Evolutionary conservation across 2,329 filamentous ascomycete species (phyloP).

Genomic region (Cercospora sp.): DNA sequence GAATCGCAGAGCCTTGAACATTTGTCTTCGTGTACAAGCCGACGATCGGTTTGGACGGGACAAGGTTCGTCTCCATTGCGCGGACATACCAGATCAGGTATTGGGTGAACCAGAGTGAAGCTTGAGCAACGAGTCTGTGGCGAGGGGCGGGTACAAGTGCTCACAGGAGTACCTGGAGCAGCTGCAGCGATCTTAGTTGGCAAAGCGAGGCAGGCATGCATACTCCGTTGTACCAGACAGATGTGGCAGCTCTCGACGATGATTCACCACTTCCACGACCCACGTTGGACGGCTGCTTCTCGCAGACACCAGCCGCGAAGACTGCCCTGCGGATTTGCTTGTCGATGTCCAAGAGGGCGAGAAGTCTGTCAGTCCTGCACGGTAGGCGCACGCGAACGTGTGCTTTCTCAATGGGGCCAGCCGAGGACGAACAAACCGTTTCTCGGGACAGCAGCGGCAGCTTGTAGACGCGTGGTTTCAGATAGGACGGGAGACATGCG

Average conservation of each 20-base stretch:
- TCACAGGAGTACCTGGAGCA: not conserved
- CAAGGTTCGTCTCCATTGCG: conserved; percentile 12
- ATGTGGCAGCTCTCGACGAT: not conserved
- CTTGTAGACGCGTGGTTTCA: conserved; percentile 16
- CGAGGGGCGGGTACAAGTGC: not conserved
- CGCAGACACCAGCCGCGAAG: not conserved
- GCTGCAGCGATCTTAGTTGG: not conserved
- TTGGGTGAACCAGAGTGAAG: not conserved
- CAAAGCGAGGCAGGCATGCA: not conserved
- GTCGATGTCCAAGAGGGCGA: not conserved
- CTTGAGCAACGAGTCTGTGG: not conserved
- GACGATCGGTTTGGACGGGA: conserved; percentile 39
- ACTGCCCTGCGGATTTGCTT: not conserved
- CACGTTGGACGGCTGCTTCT: not conserved
- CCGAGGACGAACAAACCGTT: not conserved
- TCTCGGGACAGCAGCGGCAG: not conserved
- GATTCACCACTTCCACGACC: not conserved
- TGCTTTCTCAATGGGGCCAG: not conserved
- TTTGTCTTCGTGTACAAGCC: conserved; percentile 79
- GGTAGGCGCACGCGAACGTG: not conserved
- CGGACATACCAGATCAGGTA: conserved; percentile 10
- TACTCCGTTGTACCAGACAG: not conserved
- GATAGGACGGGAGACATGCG: conserved; percentile 17
- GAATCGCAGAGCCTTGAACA: conserved; percentile 71
- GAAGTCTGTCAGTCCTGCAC: not conserved